Percentiles rank a stretch among this genome's conserved stretches.
These are phyloP conservation scores for Tetrahymena malaccensis DNA, from an alignment of 73 alveolate species.

Conservation along the genomic window DNA sequence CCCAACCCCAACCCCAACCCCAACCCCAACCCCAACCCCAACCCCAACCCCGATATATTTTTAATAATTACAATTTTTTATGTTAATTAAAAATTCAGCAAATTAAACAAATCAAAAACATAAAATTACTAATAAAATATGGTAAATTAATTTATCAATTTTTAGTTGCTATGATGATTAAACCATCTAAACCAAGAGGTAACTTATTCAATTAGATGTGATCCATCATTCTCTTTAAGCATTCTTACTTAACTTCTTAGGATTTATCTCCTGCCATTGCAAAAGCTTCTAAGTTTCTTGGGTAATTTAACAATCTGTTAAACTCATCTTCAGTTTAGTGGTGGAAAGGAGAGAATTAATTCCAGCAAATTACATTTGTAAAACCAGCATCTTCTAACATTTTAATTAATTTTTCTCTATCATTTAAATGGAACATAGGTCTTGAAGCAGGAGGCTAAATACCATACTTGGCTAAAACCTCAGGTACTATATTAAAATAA, in stretches of 20 bases:
- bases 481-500: background rate
- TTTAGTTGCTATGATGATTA: background rate
- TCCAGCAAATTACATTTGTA: background rate
- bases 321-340: background rate
- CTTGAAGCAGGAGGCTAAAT: background rate
- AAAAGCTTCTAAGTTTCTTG: background rate
- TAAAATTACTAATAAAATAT: background rate
- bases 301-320: background rate
- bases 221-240: background rate
- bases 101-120: no score
- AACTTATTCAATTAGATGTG: background rate
- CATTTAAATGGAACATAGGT: constrained; percentile 7
- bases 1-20: no score
- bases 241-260: background rate
- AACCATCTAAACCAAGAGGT: background rate
- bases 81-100: no score
- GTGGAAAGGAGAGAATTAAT: background rate
- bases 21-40: no score
- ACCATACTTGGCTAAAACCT: background rate
- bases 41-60: no score
- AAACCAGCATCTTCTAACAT: constrained; percentile 17
- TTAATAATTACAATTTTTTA: no score
- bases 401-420: background rate
- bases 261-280: background rate
- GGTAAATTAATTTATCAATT: background rate